Percentiles rank a stretch among this genome's conserved stretches.
phyloP scores from a whole-genome alignment of 192 early-diverging fungal genomes.

The Paraglomus brasilianum region DNA sequence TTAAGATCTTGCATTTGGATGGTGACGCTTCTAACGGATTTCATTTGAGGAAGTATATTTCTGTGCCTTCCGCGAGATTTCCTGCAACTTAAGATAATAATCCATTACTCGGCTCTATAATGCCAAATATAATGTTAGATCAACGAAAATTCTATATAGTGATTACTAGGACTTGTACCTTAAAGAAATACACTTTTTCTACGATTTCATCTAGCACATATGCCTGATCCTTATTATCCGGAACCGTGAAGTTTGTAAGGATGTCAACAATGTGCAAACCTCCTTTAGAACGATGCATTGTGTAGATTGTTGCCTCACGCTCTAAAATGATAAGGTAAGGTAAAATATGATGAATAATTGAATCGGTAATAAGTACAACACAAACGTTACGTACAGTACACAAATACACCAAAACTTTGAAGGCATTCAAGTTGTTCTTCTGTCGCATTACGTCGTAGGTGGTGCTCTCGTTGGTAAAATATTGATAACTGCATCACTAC shows the following conservation, averaged over 20 bases:
- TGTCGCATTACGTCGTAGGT: slow-evolving; percentile 11
- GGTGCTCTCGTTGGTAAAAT: slow-evolving; percentile 26
- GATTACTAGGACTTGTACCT: slow-evolving; percentile 8
- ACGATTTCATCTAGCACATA: slow-evolving; percentile 25
- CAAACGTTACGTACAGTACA: slow-evolving; percentile 15
- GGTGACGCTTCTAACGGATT: slow-evolving; percentile 20
- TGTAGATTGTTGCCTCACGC: slow-evolving; percentile 13
- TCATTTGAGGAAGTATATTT: slow-evolving; percentile 21
- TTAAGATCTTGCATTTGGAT: too few relatives aligned
- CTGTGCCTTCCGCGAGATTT: slow-evolving; percentile 5
- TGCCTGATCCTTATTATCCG: slow-evolving; percentile 1
- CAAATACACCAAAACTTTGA: slow-evolving; percentile 29
- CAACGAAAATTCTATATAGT: neutral
- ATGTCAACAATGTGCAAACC: slow-evolving; percentile 21
- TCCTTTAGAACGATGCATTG: slow-evolving; percentile 24
- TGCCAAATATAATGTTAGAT: slow-evolving; percentile 21
- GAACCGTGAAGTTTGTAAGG: slow-evolving; percentile 21
- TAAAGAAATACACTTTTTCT: slow-evolving; percentile 21
- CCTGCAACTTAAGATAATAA: slow-evolving; percentile 16
- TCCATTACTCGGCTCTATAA: slow-evolving; percentile 26
- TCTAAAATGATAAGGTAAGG: slow-evolving; percentile 21
- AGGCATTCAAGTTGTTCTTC: slow-evolving; percentile 24
- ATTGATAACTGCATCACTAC: slow-evolving; percentile 27
- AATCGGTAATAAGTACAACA: slow-evolving; percentile 14
- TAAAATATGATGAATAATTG: slow-evolving; percentile 13